A percentile compares a stretch with the other conserved stretches of the same genome.
phyloP scores from a whole-genome alignment of 2,329 filamentous ascomycete genomes.

The Pseudogymnoascus sp. region DNA sequence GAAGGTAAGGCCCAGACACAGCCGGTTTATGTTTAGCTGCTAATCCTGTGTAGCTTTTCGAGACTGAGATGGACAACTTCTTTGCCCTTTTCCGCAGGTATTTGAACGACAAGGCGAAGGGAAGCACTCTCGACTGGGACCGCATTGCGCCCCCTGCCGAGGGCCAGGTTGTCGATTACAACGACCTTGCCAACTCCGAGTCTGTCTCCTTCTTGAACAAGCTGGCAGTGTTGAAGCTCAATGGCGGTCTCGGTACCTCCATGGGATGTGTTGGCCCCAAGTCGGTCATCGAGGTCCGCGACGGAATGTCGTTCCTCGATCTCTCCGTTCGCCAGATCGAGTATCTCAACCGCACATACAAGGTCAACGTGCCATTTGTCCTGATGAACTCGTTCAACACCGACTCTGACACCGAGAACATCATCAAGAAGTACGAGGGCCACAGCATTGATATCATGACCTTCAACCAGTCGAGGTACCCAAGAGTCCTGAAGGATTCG shows the following conservation, averaged over 20 bases:
- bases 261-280: conserved; percentile 99
- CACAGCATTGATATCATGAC: conserved; percentile 99
- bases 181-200: conserved; percentile 79
- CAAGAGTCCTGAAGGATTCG: conserved; percentile 96
- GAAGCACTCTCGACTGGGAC: conserved; percentile 90
- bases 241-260: conserved; percentile 96
- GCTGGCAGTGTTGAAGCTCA: conserved; percentile 96
- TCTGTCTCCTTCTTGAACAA: conserved; percentile 94
- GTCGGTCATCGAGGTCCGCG: conserved; percentile 98
- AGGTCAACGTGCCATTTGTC: conserved; percentile 94
- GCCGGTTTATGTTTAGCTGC: background rate
- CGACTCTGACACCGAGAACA: conserved; percentile 92
- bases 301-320: conserved; percentile 99
- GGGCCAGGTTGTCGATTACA: conserved; percentile 92
- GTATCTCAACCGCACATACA: conserved; percentile 96
- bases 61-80: conserved; percentile 99
- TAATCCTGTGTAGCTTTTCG: conserved; percentile 62
- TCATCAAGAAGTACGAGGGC: conserved; percentile 99
- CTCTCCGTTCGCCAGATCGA: conserved; percentile 98
- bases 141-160: conserved; percentile 90
- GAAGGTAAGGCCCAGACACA: conserved; percentile 54
- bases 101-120: conserved; percentile 98
- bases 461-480: conserved; percentile 99
- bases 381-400: conserved; percentile 99
- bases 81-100: conserved; percentile 97